Evolutionary conservation across 768 basidiomycete genomes (phyloP), one percentile per base, ranked within the genome.

Genomic region (Boletus speciosus): DNA sequence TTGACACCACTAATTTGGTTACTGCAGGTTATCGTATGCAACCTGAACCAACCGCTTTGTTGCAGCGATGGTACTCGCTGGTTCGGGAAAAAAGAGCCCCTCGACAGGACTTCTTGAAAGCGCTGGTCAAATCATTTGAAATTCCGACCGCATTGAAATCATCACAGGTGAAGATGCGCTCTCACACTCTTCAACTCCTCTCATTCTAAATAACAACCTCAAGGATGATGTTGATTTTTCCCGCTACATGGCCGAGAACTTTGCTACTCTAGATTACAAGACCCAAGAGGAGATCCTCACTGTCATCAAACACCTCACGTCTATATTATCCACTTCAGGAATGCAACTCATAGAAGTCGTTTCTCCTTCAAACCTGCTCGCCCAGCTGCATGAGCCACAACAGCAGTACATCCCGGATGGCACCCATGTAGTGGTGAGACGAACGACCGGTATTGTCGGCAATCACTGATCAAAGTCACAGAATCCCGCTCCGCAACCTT

Each of bases 231-330:
- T 95, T 49, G 83, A 88, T 46, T 93, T 98, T 66, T 80, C 80
- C 5, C 86, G 94, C 51, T 99, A 93, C 73, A 90, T 98, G 83
- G 87, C 92, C 0, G 97, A 98, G 67, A 98, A 98, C 64, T 87
- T 98, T 54, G 81, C 94, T 1, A 76, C 87, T 1, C 83, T 99
- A 56, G 94, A 98, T 34, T 98, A 95, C 77, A 98, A 93, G 74
- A 91, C 92, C 0, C 86, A 89, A 62, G 97, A 99, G 70, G 97
- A 98, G 71, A 85, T 88, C 5, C 74, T 98, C 49, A 85, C 88
- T 5, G 85, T 98, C 23, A 82, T 97, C 65, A 89, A 88, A 55
- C 79, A 81, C 51, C 77, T 95, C 52, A 93, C 90, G 9, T 73
- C 80, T 16, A 78, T 88, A 23, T 77, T 92, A 43, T 94, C 88